Conservation (phyloP, 306 rosid species). For the Quercus berberidifolia region DNA sequence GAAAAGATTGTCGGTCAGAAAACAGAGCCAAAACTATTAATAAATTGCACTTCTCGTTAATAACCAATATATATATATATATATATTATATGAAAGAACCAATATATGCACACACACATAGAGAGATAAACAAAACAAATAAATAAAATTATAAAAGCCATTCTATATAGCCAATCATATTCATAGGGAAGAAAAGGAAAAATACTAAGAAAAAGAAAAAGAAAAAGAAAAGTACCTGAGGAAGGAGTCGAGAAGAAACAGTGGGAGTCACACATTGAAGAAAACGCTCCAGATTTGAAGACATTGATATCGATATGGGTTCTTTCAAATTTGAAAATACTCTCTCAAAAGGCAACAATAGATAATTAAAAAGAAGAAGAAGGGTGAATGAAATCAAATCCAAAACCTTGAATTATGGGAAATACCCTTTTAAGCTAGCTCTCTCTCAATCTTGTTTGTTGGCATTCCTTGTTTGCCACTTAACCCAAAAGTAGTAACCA, state of each 20-base stretch:
- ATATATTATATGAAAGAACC: too few relatives aligned
- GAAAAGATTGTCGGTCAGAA: not conserved
- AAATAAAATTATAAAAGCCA: too few relatives aligned
- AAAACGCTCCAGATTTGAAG: slow-evolving; percentile 57
- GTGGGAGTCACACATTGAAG: slow-evolving; percentile 66
- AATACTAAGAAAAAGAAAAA: not conserved
- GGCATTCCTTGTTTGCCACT: not conserved
- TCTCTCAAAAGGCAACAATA: slow-evolving; percentile 10
- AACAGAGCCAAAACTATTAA: not conserved
- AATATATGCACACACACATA: too few relatives aligned
- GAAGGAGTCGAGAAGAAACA: slow-evolving; percentile 49
- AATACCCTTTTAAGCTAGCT: not conserved
- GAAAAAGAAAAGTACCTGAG: slow-evolving; percentile 39
- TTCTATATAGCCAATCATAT: not conserved
- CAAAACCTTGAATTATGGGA: not conserved
- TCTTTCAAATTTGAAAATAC: not conserved
- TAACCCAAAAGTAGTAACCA: slow-evolving; percentile 5
- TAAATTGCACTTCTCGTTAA: too few relatives aligned
- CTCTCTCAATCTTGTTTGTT: not conserved
- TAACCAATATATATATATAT: too few relatives aligned
- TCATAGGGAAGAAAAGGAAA: not conserved
- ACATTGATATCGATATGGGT: slow-evolving; percentile 10
- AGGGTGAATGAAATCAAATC: not conserved
- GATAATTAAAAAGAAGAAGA: not conserved
- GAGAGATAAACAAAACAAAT: too few relatives aligned